Base-by-base conservation (phyloP, 2,329 filamentous ascomycete genomes). In the Fusarium annulatum region DNA sequence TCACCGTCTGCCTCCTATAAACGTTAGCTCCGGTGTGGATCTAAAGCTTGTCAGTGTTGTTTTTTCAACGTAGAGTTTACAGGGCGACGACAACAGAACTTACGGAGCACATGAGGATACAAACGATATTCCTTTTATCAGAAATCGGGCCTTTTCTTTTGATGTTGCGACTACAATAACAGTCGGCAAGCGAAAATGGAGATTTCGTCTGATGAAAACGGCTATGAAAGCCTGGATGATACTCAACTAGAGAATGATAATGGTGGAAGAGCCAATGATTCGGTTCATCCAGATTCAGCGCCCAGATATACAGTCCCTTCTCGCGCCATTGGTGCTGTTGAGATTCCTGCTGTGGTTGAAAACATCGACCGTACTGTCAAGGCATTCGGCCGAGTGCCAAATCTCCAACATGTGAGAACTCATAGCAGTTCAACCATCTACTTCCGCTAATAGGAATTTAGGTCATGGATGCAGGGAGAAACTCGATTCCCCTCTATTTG, bases 401-500 rank as follows among this genome's bases (percentile, higher is more conserved):
- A 81, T 16, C 76, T 85, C 39, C 78, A 81, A 16, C 81, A 85
- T 77, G 84, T 84, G 75, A 68, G 82, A 73, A 9, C 41, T n/a
- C 15, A 36, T 18, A 6, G n/a, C 16, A 38, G 9, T 53, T 10
- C 38, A 38, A 5, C 34, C 43, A 23, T 3, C 19, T 49, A 28
- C 21, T 19, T 52, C 65, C 42, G 60, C 67, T 45, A 46, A 48
- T 21, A 19, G 16, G 5, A 39, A 38, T 52, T 67, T 86, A 88
- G 86, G 81, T 86, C 15, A 77, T 88, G 58, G 85, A 88, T 60
- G 82, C 86, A 15, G 81, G 83, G 5, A 85, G 87, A 48, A 85
- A 85, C 62, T 87, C 87, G 2, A 82, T 90, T 16, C 92, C 92
- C 4, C 84, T 97, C n/a, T 93, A 93, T 76, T 86, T 98, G 61